Base-by-base conservation (phyloP, 148 eudicot genomes). In the Rhododendron kiyosumense region DNA sequence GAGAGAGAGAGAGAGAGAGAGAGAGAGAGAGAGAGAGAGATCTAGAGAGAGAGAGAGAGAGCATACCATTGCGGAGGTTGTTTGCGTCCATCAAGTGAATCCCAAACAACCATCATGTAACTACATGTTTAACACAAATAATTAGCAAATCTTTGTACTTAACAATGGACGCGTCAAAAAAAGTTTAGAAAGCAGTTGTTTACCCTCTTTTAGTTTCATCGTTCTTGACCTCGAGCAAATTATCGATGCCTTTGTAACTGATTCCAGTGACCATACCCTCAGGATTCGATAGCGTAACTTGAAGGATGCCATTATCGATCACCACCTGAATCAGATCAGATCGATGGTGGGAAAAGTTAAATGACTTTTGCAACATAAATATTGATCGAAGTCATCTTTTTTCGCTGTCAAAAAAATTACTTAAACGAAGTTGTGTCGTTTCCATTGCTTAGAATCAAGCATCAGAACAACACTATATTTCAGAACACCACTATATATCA, bases 261-360 rank as follows among this genome's bases (percentile, higher is more conserved):
- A 97, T 91, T 76, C 91, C 92, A 13, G 96, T 93, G 48, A 97
- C 91, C 79, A 92, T 90, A 10, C 99, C 99, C 67, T 76, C 94
- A 43, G 98, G 98, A 14, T 94, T 95, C 1, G 98, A 94, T 80
- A 97, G 49, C 28, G 98, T 97, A 14, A 97, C 92, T 91, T 92
- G 86, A 17, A 94, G 85, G 48, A 97, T 88, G 26, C 98, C 98
- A 84, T 97, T 97, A 38, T 92, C 94, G 49, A 96, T 88, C 49
- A 94, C 89, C 84, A 96, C 95, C 99, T 94, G 89, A 63, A 85
- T 65, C 32, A 76, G 26, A n/a, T n/a, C n/a, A n/a, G n/a, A n/a
- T n/a, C n/a, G n/a, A 38, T 76, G 48, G 73, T n/a, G 15, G 36
- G 10, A 30, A 69, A 69, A 26, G 75, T 69, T 69, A 51, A 67